Percentiles rank a stretch among this genome's conserved stretches.
These are phyloP conservation scores for Lablab purpureus DNA, from an alignment of 306 rosid species.

Conservation along the genomic window DNA sequence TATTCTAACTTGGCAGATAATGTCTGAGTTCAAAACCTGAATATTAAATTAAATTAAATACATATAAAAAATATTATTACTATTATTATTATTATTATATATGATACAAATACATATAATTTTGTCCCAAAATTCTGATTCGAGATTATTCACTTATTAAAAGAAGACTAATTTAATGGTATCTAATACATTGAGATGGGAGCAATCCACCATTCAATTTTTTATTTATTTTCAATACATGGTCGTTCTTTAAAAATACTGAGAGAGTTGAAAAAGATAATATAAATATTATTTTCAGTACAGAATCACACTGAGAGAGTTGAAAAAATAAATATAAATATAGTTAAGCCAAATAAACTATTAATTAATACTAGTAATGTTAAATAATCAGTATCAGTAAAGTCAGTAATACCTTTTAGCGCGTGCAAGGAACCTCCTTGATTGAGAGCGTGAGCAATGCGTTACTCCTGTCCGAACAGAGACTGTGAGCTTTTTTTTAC, in stretches of 20 bases:
- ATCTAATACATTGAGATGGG: background rate
- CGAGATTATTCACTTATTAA: background rate
- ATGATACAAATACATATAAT: too few species aligned
- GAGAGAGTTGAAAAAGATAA: background rate
- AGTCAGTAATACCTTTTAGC: background rate
- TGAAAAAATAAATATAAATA: background rate
- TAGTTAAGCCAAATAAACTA: background rate
- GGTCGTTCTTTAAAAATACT: background rate
- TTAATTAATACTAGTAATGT: background rate
- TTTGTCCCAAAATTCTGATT: background rate
- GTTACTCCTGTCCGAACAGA: background rate
- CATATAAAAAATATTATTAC: too few species aligned
- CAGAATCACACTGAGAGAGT: background rate
- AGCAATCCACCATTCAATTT: background rate
- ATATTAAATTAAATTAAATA: background rate
- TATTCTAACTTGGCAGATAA: too few species aligned
- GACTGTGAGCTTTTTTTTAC: slow-evolving; percentile 24
- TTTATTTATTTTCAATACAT: background rate
- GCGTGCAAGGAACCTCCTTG: slow-evolving; percentile 3
- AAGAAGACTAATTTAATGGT: background rate
- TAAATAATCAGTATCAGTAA: background rate
- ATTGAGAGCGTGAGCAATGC: slow-evolving; percentile 33
- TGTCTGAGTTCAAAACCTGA: too few species aligned
- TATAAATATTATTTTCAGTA: background rate
- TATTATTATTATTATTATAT: too few species aligned